Evolutionary conservation across 1,139 yeast genomes (phyloP), one percentile per base, ranked within the genome.

Genomic region (Hyphopichia pseudoburtonii): DNA sequence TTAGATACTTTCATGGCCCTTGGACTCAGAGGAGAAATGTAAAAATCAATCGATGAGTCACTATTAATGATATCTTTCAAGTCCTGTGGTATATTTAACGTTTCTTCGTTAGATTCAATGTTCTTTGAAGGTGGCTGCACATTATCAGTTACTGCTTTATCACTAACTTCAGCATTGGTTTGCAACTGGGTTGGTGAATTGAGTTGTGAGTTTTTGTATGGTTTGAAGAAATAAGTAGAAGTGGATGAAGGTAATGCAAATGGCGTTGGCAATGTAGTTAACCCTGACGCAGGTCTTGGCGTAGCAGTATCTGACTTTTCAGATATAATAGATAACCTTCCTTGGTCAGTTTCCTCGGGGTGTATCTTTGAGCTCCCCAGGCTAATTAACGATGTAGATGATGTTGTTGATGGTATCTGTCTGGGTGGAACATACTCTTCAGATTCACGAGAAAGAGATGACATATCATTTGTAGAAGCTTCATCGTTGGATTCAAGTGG

Each of bases 191-290:
- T 21, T 10, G 57, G 47, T 14, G 31, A 44, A 36, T 48, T 47
- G 16, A 18, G 15, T 8, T 16, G 17, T 12, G 11, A 8, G 9
- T 14, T 8, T 24, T 45, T 32, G 33, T 56, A 51, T n/a, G 57
- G 66, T 36, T 66, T 66, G 54, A 70, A 70, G 45, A 68, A 70
- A 35, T 66, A 57, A 16, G 61, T 62, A 0, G 76, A 69, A 0
- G 75, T 66, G 2, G 76, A 69, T 2, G 73, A 64, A 3, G 76
- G 76, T 43, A 70, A 60, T 8, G 75, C 76, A 56, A 70, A 70
- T 6, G 76, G 70, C 17, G 68, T 54, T 2, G 64, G 75, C 31
- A 54, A 42, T 8, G 54, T 45, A 26, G 66, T 24, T 5, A 24
- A 57, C 27, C 9, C 53, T 44, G 31, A 56, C 53, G 10, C 23